These are phyloP conservation scores for Pelargonium cotyledonis DNA, from an alignment of 441 rosid genomes.

Conservation along the genomic window DNA sequence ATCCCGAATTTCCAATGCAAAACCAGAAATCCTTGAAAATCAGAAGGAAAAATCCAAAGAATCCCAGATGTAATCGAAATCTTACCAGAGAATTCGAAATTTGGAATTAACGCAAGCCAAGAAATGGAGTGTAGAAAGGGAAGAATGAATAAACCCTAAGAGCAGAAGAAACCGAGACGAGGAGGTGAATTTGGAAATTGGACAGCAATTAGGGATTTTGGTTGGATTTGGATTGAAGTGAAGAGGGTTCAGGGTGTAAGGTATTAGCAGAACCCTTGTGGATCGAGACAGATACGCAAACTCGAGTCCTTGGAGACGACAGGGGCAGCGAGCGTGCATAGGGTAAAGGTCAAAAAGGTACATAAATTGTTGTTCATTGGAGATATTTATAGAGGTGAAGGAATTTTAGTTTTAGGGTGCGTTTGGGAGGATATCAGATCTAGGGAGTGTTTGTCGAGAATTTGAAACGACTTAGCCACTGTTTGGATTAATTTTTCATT, in stretches of 20 bases:
- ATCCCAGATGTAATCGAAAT: not conserved
- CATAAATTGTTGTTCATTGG: not conserved
- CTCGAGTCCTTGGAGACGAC: not conserved
- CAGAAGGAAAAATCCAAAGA: not conserved
- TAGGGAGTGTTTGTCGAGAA: too few species aligned
- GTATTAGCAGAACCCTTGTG: not conserved
- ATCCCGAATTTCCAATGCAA: constrained; percentile 1
- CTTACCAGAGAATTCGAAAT: not conserved
- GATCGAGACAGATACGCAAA: not conserved
- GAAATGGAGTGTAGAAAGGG: not conserved
- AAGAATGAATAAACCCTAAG: not conserved
- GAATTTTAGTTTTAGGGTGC: not conserved
- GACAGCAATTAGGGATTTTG: not conserved
- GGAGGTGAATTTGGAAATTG: not conserved
- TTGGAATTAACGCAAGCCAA: not conserved
- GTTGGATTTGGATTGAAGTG: constrained; percentile 6
- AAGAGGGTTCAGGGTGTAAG: constrained; percentile 1
- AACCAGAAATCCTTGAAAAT: not conserved
- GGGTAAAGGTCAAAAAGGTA: not conserved
- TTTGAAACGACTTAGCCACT: too few species aligned
- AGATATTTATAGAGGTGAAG: not conserved
- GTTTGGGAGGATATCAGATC: not conserved
- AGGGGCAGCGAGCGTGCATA: not conserved
- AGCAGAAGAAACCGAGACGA: not conserved
- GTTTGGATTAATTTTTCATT: too few species aligned